Evolutionary conservation across 352 stramenopile species (phyloP).

Genomic region (Pythium diclinum): DNA sequence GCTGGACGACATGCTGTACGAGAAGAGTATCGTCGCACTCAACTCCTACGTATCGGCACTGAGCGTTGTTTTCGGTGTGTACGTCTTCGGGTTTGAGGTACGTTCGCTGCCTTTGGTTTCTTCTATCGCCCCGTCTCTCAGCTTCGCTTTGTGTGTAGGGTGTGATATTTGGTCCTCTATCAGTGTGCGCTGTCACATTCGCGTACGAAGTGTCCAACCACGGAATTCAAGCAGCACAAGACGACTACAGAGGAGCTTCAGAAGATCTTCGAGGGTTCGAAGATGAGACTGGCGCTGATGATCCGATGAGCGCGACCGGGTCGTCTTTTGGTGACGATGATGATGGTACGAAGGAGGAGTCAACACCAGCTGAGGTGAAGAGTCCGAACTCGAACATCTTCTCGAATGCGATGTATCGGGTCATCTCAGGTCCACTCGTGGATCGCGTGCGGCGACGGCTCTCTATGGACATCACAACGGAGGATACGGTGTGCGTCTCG

Average conservation of each 20-base stretch:
- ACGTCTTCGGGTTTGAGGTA: constrained; percentile 86
- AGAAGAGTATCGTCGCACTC: constrained; percentile 82
- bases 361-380: constrained; percentile 11
- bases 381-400: constrained; percentile 66
- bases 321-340: constrained; percentile 64
- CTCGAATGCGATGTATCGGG: constrained; percentile 78
- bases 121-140: neutral
- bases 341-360: constrained; percentile 31
- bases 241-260: constrained; percentile 43
- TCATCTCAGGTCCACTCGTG: constrained; percentile 73
- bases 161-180: constrained; percentile 82
- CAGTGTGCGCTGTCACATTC: constrained; percentile 80
- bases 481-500: constrained; percentile 70
- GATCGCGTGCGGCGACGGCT: constrained; percentile 72
- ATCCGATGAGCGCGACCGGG: constrained; percentile 31
- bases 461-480: constrained; percentile 75
- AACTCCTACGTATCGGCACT: constrained; percentile 86
- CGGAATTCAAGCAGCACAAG: constrained; percentile 80
- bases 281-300: constrained; percentile 18
- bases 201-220: constrained; percentile 87
- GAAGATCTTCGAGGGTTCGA: constrained; percentile 35
- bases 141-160: constrained; percentile 32
- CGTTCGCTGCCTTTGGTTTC: neutral
- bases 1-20: constrained; percentile 86
- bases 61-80: constrained; percentile 84